Percentiles rank a stretch among this genome's conserved stretches.
These are phyloP conservation scores for Neofusicoccum kwambonambiense DNA, from an alignment of 2,329 filamentous ascomycete genomes.

Conservation along the genomic window DNA sequence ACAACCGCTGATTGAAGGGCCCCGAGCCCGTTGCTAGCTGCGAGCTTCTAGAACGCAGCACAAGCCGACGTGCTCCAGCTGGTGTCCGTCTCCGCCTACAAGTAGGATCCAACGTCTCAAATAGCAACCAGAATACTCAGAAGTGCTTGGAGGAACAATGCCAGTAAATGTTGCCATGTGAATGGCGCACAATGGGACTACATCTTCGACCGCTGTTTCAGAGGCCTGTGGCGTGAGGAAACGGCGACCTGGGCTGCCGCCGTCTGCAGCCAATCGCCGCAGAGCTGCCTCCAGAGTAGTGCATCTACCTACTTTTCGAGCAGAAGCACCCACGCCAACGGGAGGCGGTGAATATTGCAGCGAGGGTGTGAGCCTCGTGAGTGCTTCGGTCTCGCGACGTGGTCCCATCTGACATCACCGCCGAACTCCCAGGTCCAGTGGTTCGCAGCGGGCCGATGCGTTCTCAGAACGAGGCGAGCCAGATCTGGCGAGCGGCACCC, in stretches of 20 bases:
- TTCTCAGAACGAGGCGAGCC: constrained; percentile 1
- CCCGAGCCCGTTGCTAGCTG: background rate
- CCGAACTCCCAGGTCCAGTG: background rate
- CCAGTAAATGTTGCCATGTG: no score
- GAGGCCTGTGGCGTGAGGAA: background rate
- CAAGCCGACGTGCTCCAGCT: no score
- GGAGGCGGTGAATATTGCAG: background rate
- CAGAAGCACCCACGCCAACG: background rate
- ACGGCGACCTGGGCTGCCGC: no score
- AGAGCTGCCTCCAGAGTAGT: background rate
- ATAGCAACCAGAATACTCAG: no score
- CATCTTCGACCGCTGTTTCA: background rate
- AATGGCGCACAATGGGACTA: no score
- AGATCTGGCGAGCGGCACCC: background rate
- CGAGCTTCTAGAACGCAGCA: background rate
- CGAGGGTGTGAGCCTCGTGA: background rate
- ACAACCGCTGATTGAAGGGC: background rate
- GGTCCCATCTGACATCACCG: background rate
- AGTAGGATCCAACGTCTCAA: no score
- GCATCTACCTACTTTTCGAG: background rate
- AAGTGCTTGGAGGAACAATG: no score
- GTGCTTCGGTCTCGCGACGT: background rate
- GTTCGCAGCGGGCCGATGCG: constrained; percentile 12
- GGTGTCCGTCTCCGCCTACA: no score
- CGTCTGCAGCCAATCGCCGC: background rate